Evolutionary conservation across 768 basidiomycete species (phyloP), one percentile per base, ranked within the genome.

Genomic region (Phanerochaete sordida): DNA sequence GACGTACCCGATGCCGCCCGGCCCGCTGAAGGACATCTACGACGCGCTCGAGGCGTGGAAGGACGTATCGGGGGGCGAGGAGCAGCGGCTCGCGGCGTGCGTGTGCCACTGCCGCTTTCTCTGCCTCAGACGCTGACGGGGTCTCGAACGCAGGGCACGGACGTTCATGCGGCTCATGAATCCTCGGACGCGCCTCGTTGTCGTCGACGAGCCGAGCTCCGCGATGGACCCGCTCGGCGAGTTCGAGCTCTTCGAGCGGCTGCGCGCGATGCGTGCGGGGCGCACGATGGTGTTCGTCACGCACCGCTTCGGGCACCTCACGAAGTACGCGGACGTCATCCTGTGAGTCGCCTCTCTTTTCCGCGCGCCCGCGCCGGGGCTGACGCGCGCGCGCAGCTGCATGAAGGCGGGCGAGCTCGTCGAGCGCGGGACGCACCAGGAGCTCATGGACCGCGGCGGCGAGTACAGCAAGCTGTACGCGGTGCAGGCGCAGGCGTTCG

Each of bases 131-230:
- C 13, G 5, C 35, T 54, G 16, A 21, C 39, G n/a, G 21, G 39
- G 19, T 27, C 13, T 24, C n/a, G 5, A 7, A 3, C n/a, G n/a
- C 35, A 59, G 58, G 24, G 73, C 77, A 0, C 73, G 77, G 21
- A 73, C 74, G 3, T 78, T 78, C 66, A 76, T 77, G 73, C 73
- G 77, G 1, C 64, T 79, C 27, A 66, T 70, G 11, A 68, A 71
- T 0, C 71, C 69, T 12, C 60, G 77, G 2, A 74, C 79, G 27
- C 76, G 74, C 27, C 78, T 85, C 12, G 70, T 85, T 15, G 75
- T 81, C 3, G 76, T 82, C 2, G 85, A 87, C 61, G 85, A 87
- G 66, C 84, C 84, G 0, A 84, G 77, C 30, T 84, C 84, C 0
- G 77, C 82, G 2, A 63, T 86, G 47, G 86, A 87, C 54, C 77